Base-by-base conservation (phyloP, 2,329 filamentous ascomycete genomes). In the Colletotrichum orbiculare region DNA sequence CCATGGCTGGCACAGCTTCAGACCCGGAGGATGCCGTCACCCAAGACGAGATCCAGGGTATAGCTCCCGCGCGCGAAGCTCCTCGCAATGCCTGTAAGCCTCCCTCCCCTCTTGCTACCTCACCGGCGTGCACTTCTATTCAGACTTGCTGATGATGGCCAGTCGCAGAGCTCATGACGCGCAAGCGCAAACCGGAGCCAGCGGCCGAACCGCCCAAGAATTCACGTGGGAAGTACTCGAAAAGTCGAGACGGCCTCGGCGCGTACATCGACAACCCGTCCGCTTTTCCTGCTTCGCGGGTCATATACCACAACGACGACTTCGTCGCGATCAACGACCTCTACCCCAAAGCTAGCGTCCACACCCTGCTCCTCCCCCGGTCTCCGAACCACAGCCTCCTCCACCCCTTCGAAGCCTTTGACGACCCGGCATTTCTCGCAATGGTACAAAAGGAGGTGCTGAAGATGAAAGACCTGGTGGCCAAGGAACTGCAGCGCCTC, bases 281-380 rank as follows among this genome's bases (percentile, higher is more conserved):
- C 50, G 82, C 84, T 3, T 90, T 88, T 68, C 85, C 89, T 1
- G 73, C 86, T 2, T 85, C 82, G 6, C 79, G 85, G 8, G 85
- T 94, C 17, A 83, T 95, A 69, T 89, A 88, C 71, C 82, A 90
- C 77, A 88, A 87, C 70, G 82, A 87, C 10, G 81, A 88, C 66
- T 93, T 91, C 69, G 91, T 94, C 60, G 85, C 88, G 17, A 92
- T 98, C 75, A 85, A 90, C 71, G 96, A 99, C 79, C 82, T 88
- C 67, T 99, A 88, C 74, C 94, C 96, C 8, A 99, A 98, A 77
- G 87, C 92, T 4, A 88, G 87, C 4, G 83, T 97, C 4, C 96
- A 99, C 79, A 84, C 93, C 1, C 91, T 99, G 3, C 87, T 98
- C n/a, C 87, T 98, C 6, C 93, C 94, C 7, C 91, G 94, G 54